phyloP scores from a whole-genome alignment of 352 stramenopile genomes.

The Aphanomyces stellatus region DNA sequence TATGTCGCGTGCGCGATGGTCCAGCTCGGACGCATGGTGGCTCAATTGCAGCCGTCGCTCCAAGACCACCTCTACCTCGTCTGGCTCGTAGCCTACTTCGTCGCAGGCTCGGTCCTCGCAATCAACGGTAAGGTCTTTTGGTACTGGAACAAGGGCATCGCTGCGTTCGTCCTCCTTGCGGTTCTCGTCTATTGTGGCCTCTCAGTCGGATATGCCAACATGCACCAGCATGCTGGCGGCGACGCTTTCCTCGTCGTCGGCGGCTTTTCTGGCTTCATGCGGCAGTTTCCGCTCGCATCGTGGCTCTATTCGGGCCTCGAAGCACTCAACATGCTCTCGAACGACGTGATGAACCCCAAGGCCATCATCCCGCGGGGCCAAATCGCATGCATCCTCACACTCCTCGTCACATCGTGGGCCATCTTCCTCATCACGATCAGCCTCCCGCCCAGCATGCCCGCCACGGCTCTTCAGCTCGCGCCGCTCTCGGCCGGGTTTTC shows the following conservation, averaged over 20 bases:
- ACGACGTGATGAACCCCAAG: constrained; percentile 15
- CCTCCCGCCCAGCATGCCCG: constrained; percentile 10
- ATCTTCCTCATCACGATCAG: constrained; percentile 27
- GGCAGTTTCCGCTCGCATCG: not conserved
- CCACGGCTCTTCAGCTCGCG: not conserved
- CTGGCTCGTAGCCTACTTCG: constrained; percentile 23
- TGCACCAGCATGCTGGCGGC: constrained; percentile 17
- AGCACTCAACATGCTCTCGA: not conserved
- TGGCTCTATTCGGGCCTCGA: constrained; percentile 19
- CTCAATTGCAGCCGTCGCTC: constrained; percentile 8
- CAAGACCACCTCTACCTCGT: constrained; percentile 21
- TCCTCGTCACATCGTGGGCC: constrained; percentile 21
- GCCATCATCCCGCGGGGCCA: constrained; percentile 24
- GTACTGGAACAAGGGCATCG: constrained; percentile 23
- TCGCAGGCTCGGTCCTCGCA: constrained; percentile 22
- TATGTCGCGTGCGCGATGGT: constrained; percentile 25
- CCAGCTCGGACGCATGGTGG: constrained; percentile 24
- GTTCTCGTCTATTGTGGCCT: constrained; percentile 24
- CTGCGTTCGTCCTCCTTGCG: constrained; percentile 12
- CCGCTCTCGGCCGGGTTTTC: constrained; percentile 21
- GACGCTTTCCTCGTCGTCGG: not conserved
- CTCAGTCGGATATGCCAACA: constrained; percentile 23
- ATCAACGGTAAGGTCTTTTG: constrained; percentile 25
- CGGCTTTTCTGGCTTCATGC: not conserved
- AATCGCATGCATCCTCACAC: constrained; percentile 22